Evolutionary conservation across 441 rosid species (phyloP).

Genomic region (Gossypium davidsonii): DNA sequence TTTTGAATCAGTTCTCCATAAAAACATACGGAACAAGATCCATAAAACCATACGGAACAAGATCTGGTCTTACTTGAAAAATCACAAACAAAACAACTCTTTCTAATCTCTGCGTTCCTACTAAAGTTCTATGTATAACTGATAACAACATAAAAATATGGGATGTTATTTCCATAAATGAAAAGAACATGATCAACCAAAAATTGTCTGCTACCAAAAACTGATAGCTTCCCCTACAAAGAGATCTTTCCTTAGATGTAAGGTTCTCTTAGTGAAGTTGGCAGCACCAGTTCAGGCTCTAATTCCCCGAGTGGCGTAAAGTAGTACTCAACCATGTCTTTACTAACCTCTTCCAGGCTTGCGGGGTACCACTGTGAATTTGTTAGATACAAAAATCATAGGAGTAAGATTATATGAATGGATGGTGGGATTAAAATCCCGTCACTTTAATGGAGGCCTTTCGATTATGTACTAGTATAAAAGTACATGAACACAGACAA

Average conservation of each 20-base stretch:
- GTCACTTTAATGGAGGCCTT: background rate
- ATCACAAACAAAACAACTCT: no score
- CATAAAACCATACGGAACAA: no score
- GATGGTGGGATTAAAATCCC: background rate
- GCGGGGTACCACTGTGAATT: constrained; percentile 86
- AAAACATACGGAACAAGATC: no score
- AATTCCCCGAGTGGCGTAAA: constrained; percentile 43
- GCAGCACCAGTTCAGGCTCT: constrained; percentile 64
- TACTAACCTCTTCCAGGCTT: constrained; percentile 55
- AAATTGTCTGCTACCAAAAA: background rate
- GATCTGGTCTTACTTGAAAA: no score
- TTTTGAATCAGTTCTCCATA: no score
- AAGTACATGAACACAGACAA: background rate
- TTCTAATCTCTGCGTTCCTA: no score
- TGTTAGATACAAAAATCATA: background rate
- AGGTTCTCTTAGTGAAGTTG: constrained; percentile 69
- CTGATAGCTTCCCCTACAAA: background rate
- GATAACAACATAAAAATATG: background rate
- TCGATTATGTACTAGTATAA: background rate
- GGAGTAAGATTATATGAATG: background rate
- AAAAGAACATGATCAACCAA: background rate
- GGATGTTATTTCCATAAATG: background rate
- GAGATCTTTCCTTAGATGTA: constrained; percentile 28
- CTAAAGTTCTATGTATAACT: no score
- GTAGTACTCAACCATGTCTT: constrained; percentile 71